phyloP scores from a whole-genome alignment of 1,139 yeast species.

The Debaryomycetaceae sp. region DNA sequence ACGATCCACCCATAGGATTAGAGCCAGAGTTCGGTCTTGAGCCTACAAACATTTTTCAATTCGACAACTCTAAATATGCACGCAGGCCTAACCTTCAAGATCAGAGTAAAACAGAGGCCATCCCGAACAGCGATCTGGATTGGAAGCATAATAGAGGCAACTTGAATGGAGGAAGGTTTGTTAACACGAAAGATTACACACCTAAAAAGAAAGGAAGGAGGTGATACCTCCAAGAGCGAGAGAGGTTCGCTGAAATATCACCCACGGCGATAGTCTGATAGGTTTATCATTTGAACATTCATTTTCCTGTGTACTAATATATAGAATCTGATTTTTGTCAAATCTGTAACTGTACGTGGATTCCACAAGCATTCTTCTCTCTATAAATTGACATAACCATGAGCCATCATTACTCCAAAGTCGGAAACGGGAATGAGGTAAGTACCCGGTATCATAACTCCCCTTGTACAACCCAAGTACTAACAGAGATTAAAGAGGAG shows the following conservation, averaged over 20 bases:
- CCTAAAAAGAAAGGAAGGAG: neutral
- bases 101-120: neutral
- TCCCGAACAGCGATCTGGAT: neutral
- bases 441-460: neutral
- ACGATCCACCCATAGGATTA: neutral
- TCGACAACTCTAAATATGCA: constrained; percentile 6
- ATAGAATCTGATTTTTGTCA: neutral
- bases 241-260: no score
- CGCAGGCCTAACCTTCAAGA: constrained; percentile 5
- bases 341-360: neutral
- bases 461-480: neutral
- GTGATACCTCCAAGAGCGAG: no score
- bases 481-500: neutral
- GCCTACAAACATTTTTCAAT: constrained; percentile 2
- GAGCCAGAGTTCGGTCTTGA: neutral
- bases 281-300: neutral
- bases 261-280: no score
- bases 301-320: neutral
- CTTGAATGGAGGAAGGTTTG: neutral
- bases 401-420: neutral
- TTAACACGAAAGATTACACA: neutral
- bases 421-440: neutral
- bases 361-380: neutral
- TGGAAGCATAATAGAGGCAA: neutral
- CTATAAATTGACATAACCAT: no score